Base-by-base conservation (phyloP, 192 early-diverging fungal species). In the Lunasporangiospora selenospora region DNA sequence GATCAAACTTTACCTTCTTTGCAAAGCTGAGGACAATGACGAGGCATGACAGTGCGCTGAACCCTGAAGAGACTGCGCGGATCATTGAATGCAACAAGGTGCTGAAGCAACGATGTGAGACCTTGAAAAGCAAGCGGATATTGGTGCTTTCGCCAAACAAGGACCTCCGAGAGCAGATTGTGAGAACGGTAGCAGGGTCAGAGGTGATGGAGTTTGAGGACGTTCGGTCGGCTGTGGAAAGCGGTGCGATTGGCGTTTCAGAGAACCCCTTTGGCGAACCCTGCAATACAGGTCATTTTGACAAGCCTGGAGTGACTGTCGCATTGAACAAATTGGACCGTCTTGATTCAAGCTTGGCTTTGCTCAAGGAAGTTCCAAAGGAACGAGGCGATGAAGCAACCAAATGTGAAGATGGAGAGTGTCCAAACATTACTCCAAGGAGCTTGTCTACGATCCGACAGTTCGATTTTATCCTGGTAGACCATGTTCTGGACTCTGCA, bases 1-100 rank as follows among this genome's bases (percentile, higher is more conserved):
- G 81, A 13, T 77, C 79, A 0, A 80, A 62, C 11, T 83, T 83
- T 36, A 73, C 69, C 2, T 73, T 73, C 32, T 30, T 55, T 6
- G 69, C 69, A 3, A 57, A 52, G 7, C 16, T 73, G 6, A 55
- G 54, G 9, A 58, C 54, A 7, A 63, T 51, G 53, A 58, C 69
- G 0, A 49, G 63, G 0, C 19, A 52, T 15, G 69, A 73, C 23
- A n/a, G 2, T 18, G 69, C 50, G 7, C 42, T 53, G 19, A 62
- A 73, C 34, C 60, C 55, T 8, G 48, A n/a, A 1, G 69, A 73
- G 43, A 39, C 40, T 3, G 39, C 45, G 8, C 36, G 69, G 49
- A 73, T 73, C 40, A 19, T 48, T 3, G 54, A 63, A 21, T 73
- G 69, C 30, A 41, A 49, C 27, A 37, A 30, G 4, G 69, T 46